phyloP scores from a whole-genome alignment of 805 yeast species.

The Saccharomycopsis sp. region DNA sequence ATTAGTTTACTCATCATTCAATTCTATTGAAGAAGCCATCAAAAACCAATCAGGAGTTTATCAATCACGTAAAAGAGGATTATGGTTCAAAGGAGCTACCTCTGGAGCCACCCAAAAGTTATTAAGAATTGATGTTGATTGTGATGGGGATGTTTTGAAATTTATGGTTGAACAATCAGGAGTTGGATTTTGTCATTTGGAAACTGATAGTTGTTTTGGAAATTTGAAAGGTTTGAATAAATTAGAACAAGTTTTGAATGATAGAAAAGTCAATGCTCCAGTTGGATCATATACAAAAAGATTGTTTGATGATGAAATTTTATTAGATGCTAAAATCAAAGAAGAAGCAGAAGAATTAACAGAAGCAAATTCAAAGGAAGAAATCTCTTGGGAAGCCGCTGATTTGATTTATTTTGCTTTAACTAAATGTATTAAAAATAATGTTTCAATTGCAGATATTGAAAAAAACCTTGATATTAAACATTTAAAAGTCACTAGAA shows the following conservation, averaged over 20 bases:
- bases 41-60: slow-evolving; percentile 81
- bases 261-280: slow-evolving; percentile 63
- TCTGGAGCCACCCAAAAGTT: slow-evolving; percentile 92
- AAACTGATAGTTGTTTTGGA: slow-evolving; percentile 71
- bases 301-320: slow-evolving; percentile 63
- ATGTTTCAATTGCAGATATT: slow-evolving; percentile 70
- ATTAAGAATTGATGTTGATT: slow-evolving; percentile 59
- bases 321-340: slow-evolving; percentile 76
- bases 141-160: slow-evolving; percentile 87
- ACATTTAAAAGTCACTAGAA: slow-evolving; percentile 76
- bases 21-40: slow-evolving; percentile 75
- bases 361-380: slow-evolving; percentile 60
- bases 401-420: slow-evolving; percentile 74
- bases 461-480: slow-evolving; percentile 79
- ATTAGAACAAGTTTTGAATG: slow-evolving; percentile 55
- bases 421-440: slow-evolving; percentile 64
- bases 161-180: slow-evolving; percentile 81
- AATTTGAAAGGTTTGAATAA: slow-evolving; percentile 52
- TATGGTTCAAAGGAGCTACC: slow-evolving; percentile 94
- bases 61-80: slow-evolving; percentile 79
- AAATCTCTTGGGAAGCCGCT: slow-evolving; percentile 96
- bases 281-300: slow-evolving; percentile 92
- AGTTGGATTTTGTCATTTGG: slow-evolving; percentile 86
- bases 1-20: slow-evolving; percentile 78
- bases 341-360: slow-evolving; percentile 96